phyloP scores from a whole-genome alignment of 2,329 filamentous ascomycete species.

The Sporothrix brunneoviolacea region DNA sequence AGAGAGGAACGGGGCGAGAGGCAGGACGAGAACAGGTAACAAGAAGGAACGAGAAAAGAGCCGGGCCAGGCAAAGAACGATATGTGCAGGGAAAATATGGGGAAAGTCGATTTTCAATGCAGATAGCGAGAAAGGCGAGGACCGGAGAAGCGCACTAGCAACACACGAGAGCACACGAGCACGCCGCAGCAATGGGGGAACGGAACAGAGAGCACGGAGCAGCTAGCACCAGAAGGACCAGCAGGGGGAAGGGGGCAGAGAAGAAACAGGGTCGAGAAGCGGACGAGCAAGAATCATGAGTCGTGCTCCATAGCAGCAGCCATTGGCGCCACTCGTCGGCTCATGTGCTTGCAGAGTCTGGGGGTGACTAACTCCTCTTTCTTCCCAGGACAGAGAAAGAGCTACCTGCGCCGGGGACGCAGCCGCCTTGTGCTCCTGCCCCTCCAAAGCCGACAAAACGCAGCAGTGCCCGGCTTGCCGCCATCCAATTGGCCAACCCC shows the following conservation, averaged over 20 bases:
- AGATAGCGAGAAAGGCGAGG: background rate
- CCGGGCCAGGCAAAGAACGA: slow-evolving; percentile 6
- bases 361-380: background rate
- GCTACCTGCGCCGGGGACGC: background rate
- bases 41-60: background rate
- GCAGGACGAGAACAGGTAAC: background rate
- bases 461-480: background rate
- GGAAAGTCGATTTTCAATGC: slow-evolving; percentile 10
- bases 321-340: background rate
- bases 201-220: slow-evolving; percentile 5
- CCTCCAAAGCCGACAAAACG: slow-evolving; percentile 11
- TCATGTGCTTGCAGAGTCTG: too few species aligned
- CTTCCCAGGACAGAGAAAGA: background rate
- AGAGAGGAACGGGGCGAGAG: background rate
- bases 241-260: background rate
- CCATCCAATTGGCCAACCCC: slow-evolving; percentile 17
- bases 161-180: slow-evolving; percentile 5
- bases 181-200: too few species aligned
- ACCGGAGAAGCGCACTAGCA: slow-evolving; percentile 1
- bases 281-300: background rate
- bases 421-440: slow-evolving; percentile 1
- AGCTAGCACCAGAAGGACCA: background rate
- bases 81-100: slow-evolving; percentile 12
- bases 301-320: too few species aligned
- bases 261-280: background rate